These are phyloP conservation scores for Lunularia cruciata DNA, from an alignment of 225 moss, liverwort and hornwort genomes.

Conservation along the genomic window DNA sequence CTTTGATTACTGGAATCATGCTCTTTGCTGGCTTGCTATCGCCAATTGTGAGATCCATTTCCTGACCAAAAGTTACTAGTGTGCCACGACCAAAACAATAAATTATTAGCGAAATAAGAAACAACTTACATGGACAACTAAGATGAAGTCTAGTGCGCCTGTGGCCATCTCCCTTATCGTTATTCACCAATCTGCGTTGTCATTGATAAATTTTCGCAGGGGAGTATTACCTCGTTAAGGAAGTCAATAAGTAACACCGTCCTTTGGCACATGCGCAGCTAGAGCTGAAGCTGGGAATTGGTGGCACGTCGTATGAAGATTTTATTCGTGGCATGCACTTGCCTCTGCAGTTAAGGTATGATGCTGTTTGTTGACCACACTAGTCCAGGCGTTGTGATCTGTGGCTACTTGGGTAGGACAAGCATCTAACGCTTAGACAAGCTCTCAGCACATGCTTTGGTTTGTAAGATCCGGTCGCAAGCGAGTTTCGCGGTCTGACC, in stretches of 20 bases:
- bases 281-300: conserved; percentile 89
- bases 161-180: too few relatives aligned
- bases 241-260: too few relatives aligned
- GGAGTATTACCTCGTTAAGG: too few relatives aligned
- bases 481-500: too few relatives aligned
- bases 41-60: conserved; percentile 61
- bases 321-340: conserved; percentile 86
- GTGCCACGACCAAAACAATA: neutral
- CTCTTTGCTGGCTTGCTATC: conserved; percentile 93
- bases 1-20: conserved; percentile 72
- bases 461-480: too few relatives aligned
- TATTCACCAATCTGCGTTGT: too few relatives aligned
- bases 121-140: too few relatives aligned
- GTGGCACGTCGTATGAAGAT: conserved; percentile 89
- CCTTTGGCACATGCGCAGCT: too few relatives aligned
- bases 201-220: too few relatives aligned
- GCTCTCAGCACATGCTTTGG: neutral
- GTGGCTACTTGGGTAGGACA: neutral
- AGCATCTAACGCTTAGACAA: too few relatives aligned
- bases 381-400: neutral
- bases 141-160: too few relatives aligned
- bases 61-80: neutral
- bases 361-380: neutral
- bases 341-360: conserved; percentile 84
- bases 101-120: too few relatives aligned